Evolutionary conservation across 305 asterid genomes (phyloP).

Genomic region (Fraxinus nigra): DNA sequence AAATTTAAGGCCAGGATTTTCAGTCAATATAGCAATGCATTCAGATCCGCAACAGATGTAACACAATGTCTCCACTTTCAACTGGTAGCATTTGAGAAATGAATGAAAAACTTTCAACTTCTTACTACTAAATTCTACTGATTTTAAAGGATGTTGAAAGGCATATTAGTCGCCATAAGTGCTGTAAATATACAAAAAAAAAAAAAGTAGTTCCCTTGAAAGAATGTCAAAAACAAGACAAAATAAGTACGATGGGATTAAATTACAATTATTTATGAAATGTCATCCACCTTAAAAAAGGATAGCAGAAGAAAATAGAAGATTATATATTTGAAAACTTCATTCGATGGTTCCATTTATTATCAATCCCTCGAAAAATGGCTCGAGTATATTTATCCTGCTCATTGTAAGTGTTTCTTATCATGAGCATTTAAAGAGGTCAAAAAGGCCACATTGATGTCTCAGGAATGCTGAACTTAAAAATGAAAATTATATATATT

Average conservation of each 20-base stretch:
- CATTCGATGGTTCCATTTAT: background rate
- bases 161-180: background rate
- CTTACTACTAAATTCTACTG: background rate
- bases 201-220: background rate
- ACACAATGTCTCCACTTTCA: background rate
- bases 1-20: background rate
- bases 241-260: background rate
- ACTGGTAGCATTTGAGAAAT: background rate
- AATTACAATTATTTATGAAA: background rate
- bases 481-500: background rate
- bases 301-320: background rate
- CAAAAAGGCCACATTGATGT: background rate
- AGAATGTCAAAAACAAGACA: background rate
- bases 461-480: background rate
- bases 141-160: background rate
- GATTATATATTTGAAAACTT: background rate
- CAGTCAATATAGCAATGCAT: background rate
- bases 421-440: background rate
- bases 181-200: background rate
- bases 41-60: background rate
- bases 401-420: background rate
- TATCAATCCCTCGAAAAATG: background rate
- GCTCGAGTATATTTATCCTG: background rate
- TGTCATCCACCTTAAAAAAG: background rate
- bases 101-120: background rate